Base-by-base conservation (phyloP, 2,329 filamentous ascomycete species). In the Elsinoe fawcettii region DNA sequence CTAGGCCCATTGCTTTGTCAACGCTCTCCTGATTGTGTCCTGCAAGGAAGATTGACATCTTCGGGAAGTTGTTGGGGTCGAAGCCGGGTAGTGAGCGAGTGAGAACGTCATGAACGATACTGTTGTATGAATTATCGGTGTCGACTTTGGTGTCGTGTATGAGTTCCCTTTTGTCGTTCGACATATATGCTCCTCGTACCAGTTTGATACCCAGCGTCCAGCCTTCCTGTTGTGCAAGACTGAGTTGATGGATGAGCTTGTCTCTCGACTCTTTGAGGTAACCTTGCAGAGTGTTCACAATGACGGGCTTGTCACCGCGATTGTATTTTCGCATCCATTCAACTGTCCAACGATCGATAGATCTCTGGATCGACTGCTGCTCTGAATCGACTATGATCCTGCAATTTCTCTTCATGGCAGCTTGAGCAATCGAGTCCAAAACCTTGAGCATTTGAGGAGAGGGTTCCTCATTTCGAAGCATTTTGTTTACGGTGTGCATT, bases 251-350 rank as follows among this genome's bases (percentile, higher is more conserved):
- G 25, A 71, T 66, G 14, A 80, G 66, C 37, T 74, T 79, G 2
- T 69, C 59, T 0, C 74, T 73, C 0, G 77, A 74, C 6, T 70
- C 71, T 63, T 79, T 77, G 5, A 81, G 71, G 59, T 81, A 81
- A 18, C 73, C 77, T 67, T 80, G 78, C 62, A 79, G 73, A 5
- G 78, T 80, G 60, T 74, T 75, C 63, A 77, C 79, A 51, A 80
- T 70, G 16, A 74, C 39, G 12, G 73, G 70, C 18, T 70, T 67
- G 23, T 70, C 71, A 27, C 71, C 67, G 0, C 63, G 66, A 66
- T 81, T 81, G 66, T 75, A 78, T 60, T 73, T 74, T 30, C 77
- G 73, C 75, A 80, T 80, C 55, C 80, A 70, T 55, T 75, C 74
- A 62, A 79, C 73, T 6, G 77, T 75, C 78, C 77, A 80, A 16